These are phyloP conservation scores for Dioscorea zingiberensis DNA, from an alignment of 106 monocot genomes.

Conservation along the genomic window DNA sequence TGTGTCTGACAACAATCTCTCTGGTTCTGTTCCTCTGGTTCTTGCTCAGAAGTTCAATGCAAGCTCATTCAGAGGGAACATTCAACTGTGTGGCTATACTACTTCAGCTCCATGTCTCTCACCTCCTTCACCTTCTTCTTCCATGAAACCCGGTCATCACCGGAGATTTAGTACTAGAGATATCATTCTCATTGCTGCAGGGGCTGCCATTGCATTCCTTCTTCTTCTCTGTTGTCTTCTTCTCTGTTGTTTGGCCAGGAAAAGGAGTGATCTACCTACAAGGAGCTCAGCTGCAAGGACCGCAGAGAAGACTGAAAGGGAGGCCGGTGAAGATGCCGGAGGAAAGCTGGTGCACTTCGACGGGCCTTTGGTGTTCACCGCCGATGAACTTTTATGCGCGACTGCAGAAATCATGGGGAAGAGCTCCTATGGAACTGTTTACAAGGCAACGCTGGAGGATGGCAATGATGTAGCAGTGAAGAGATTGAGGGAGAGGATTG, in stretches of 20 bases:
- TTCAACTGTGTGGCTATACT: constrained; percentile 68
- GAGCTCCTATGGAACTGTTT: constrained; percentile 91
- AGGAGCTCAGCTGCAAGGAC: constrained; percentile 31
- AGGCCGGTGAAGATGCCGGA: constrained; percentile 32
- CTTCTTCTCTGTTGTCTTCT: constrained; percentile 65
- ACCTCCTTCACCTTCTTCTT: constrained; percentile 7
- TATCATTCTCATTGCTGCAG: constrained; percentile 46
- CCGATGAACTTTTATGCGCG: constrained; percentile 84
- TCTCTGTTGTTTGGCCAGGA: constrained; percentile 50
- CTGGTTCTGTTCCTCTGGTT: constrained; percentile 55
- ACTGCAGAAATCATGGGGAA: constrained; percentile 98
- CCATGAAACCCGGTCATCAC: not conserved
- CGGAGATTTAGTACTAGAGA: constrained; percentile 29
- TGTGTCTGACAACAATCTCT: constrained; percentile 72
- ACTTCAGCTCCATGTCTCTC: constrained; percentile 44
- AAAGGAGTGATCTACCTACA: constrained; percentile 23
- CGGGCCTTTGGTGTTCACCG: constrained; percentile 65
- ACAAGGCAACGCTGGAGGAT: constrained; percentile 86
- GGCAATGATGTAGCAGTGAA: constrained; percentile 83
- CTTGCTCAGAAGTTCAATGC: constrained; percentile 62
- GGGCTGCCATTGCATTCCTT: constrained; percentile 30
- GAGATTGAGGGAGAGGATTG: constrained; percentile 83
- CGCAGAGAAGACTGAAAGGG: constrained; percentile 8
- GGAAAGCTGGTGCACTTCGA: constrained; percentile 95
- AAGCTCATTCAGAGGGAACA: constrained; percentile 65